Evolutionary conservation across 306 rosid genomes (phyloP).

Genomic region (Neltuma alba): DNA sequence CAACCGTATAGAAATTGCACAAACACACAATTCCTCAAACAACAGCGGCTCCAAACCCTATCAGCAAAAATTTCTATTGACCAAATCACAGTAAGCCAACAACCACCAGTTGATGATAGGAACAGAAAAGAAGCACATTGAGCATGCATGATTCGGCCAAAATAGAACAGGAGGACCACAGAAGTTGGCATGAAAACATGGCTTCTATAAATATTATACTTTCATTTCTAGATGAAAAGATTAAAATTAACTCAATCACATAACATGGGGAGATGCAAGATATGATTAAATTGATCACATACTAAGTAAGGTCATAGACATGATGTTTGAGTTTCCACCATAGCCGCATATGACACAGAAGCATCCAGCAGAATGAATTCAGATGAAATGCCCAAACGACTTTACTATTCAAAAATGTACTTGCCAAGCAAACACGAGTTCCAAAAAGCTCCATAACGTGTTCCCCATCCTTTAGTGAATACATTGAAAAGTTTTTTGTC

Average conservation of each 20-base stretch:
- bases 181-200: constrained; percentile 5
- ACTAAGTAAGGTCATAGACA: constrained; percentile 22
- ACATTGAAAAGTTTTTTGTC: neutral
- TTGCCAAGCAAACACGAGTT: constrained; percentile 20
- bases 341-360: constrained; percentile 16
- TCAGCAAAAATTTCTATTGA: neutral
- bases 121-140: neutral
- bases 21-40: constrained; percentile 16
- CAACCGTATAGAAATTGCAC: constrained; percentile 28
- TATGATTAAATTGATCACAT: neutral
- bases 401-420: constrained; percentile 3
- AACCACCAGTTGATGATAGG: neutral
- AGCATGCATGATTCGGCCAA: neutral
- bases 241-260: neutral
- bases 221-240: constrained; percentile 16
- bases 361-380: constrained; percentile 13
- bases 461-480: constrained; percentile 21
- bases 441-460: constrained; percentile 25
- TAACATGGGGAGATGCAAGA: neutral
- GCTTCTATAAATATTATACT: neutral
- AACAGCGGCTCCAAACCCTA: neutral
- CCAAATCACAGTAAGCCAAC: neutral
- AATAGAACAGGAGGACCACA: neutral
- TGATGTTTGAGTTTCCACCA: neutral
- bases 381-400: constrained; percentile 13